Evolutionary conservation across 2,329 filamentous ascomycete species (phyloP).

Genomic region (Penicillium vulpinum): DNA sequence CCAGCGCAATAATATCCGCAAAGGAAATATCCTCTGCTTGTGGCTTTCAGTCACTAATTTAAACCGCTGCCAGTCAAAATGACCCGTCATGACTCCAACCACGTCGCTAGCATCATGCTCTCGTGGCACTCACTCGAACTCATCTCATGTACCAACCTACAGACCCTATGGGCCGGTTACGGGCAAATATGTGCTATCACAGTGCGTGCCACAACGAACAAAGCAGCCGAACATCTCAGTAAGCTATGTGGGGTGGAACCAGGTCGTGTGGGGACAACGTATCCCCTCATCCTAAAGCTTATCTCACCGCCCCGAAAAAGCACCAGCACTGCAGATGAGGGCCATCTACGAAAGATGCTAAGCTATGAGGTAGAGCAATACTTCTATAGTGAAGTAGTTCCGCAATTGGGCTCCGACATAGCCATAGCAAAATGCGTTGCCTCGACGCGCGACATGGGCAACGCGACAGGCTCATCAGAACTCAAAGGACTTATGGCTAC

Average conservation of each 20-base stretch:
- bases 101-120: slow-evolving; percentile 31
- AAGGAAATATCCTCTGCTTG: neutral
- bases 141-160: slow-evolving; percentile 34
- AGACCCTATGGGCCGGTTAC: slow-evolving; percentile 52
- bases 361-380: slow-evolving; percentile 68
- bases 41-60: neutral
- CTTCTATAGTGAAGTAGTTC: slow-evolving; percentile 62
- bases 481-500: slow-evolving; percentile 50
- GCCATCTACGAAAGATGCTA: slow-evolving; percentile 64
- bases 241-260: slow-evolving; percentile 24
- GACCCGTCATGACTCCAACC: slow-evolving; percentile 5
- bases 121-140: slow-evolving; percentile 31
- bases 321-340: slow-evolving; percentile 51
- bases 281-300: slow-evolving; percentile 58
- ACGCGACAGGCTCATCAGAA: slow-evolving; percentile 27
- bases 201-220: slow-evolving; percentile 39
- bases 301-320: slow-evolving; percentile 53
- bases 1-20: neutral
- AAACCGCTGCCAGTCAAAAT: neutral
- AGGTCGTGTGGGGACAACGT: slow-evolving; percentile 15
- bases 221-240: slow-evolving; percentile 24
- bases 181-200: slow-evolving; percentile 58
- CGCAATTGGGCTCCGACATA: slow-evolving; percentile 46
- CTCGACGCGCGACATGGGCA: slow-evolving; percentile 39
- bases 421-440: slow-evolving; percentile 55